Evolutionary conservation across 2,329 filamentous ascomycete species (phyloP).

Genomic region (Cytospora paraplurivora): DNA sequence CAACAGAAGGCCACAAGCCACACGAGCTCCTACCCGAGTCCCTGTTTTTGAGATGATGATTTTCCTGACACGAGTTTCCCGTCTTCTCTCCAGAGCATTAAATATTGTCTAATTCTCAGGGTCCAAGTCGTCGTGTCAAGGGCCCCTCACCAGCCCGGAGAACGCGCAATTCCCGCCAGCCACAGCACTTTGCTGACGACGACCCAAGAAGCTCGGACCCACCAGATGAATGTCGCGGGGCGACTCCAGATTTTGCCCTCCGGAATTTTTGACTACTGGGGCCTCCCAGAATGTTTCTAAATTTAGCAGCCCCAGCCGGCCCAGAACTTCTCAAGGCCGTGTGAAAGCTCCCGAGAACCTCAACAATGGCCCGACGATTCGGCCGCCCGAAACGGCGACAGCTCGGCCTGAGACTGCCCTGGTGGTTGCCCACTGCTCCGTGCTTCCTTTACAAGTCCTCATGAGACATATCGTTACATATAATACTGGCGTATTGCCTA

Average conservation of each 20-base stretch:
- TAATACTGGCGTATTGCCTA: too few relatives aligned
- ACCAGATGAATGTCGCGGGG: background rate
- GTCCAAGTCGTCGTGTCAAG: background rate
- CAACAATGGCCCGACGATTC: conserved; percentile 1
- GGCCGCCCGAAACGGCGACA: conserved; percentile 12
- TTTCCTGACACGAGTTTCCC: conserved; percentile 11
- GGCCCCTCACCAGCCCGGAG: conserved; percentile 6
- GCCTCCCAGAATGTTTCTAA: conserved; percentile 12
- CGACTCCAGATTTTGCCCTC: background rate
- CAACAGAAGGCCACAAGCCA: background rate
- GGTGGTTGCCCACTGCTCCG: conserved; percentile 11
- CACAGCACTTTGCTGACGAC: conserved; percentile 4
- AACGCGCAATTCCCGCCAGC: conserved; percentile 19
- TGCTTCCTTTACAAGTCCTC: background rate
- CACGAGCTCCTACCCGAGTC: conserved; percentile 14
- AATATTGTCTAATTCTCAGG: background rate
- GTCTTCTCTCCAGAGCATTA: conserved; percentile 13
- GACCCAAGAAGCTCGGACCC: conserved; percentile 21
- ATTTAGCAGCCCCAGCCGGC: background rate
- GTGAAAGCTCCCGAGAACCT: conserved; percentile 8
- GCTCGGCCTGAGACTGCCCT: conserved; percentile 15
- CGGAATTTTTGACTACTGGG: conserved; percentile 12
- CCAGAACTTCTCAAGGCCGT: background rate
- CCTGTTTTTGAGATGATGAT: background rate
- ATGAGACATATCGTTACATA: too few relatives aligned